Evolutionary conservation across 768 basidiomycete species (phyloP), one percentile per base, ranked within the genome.

Genomic region (Porpolomopsis calyptriformis): DNA sequence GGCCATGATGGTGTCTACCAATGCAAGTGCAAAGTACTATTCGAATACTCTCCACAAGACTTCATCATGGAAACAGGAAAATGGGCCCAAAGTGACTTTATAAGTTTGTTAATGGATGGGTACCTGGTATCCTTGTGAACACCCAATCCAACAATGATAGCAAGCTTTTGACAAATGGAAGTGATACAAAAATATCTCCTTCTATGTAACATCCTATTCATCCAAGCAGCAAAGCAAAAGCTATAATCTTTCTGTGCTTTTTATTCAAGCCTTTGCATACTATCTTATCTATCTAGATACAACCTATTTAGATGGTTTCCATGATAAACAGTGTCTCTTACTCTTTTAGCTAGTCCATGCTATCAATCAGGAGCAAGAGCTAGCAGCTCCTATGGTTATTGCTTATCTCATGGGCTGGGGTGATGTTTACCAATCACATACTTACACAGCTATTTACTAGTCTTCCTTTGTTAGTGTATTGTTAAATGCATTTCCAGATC

Each of bases 381-480:
- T 68, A 0, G 48, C 60, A 0, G 68, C 53, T 0, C 65, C 66
- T 1, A 62, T 67, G 61, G 64, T 72, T 0, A 60, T 70, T 0
- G 56, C 58, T 0, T 71, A 71, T 36, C 52, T 74, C 0, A 70
- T 72, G 70, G 67, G 65, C 2, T 71, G 66, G 67, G 68, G 66
- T 0, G 67, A 75, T 41, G 27, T 23, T 0, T 67, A 60, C 19
- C 20, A 18, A 0, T 73, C 67, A 0, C 72, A 75, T 43, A 46
- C 51, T 3, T 73, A 69, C 41, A 45, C 45, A 0, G 48, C 60
- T 0, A 54, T 73, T 0, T 68, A 65, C 35, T 71, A 66, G 65
- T 53, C 56, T 1, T 48, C 55, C 0, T 58, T 68, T 24, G 37
- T 57, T 0, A 23, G 46, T 0, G 41, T 43, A 0, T 49, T 70